phyloP scores from a whole-genome alignment of 306 rosid species.

The Heteromeles arbutifolia region DNA sequence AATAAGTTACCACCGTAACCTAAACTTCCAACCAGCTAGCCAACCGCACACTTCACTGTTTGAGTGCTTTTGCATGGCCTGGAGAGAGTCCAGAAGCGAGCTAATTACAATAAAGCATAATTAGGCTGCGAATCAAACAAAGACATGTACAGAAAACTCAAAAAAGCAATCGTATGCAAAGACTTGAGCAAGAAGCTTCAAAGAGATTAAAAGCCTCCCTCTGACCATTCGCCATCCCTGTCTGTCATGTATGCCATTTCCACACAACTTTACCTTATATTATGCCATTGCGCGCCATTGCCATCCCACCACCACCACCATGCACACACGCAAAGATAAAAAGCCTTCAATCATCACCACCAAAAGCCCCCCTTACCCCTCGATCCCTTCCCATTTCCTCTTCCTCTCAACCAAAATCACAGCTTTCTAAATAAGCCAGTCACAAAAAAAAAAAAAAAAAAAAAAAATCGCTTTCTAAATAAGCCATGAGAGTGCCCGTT shows the following conservation, averaged over 20 bases:
- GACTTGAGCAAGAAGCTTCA: slow-evolving; percentile 43
- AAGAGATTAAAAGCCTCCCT: slow-evolving; percentile 34
- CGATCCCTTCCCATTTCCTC: background rate
- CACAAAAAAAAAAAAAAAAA: background rate
- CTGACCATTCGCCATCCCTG: slow-evolving; percentile 30
- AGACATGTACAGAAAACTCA: slow-evolving; percentile 9
- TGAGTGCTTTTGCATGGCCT: slow-evolving; percentile 1
- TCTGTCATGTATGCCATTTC: slow-evolving; percentile 26
- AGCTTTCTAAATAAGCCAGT: background rate
- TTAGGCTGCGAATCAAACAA: slow-evolving; percentile 18
- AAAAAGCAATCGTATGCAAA: background rate
- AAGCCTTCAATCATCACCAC: slow-evolving; percentile 42
- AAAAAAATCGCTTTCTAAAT: background rate
- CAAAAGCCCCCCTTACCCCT: slow-evolving; percentile 37
- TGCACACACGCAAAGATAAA: slow-evolving; percentile 64
- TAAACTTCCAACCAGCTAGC: background rate
- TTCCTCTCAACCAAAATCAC: background rate
- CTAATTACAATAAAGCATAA: background rate
- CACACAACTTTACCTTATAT: background rate
- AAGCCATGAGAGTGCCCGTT: slow-evolving; percentile 73
- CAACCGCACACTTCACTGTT: background rate
- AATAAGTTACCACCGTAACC: background rate
- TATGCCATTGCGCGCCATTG: background rate
- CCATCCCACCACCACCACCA: slow-evolving; percentile 14
- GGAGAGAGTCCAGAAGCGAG: background rate